A percentile compares a stretch with the other conserved stretches of the same genome.
Conservation (phyloP, 176 grass and related monocot genomes). For the Triticum timopheevii region DNA sequence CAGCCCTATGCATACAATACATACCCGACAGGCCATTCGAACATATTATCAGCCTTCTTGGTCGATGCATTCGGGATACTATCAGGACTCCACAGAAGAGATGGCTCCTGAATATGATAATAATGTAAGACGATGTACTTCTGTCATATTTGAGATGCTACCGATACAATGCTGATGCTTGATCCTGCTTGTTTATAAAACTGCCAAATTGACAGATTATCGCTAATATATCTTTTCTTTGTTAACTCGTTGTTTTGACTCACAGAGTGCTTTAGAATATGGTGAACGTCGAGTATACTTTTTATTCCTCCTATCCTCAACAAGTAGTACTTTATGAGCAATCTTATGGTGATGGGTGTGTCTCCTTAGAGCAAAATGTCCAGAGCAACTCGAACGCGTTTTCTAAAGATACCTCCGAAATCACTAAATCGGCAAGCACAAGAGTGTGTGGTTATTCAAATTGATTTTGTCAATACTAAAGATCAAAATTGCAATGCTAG, state of each 20-base stretch:
- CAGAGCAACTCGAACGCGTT: no score
- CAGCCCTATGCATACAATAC: background rate
- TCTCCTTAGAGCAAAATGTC: background rate
- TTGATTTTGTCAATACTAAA: no score
- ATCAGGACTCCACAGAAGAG: conserved; percentile 42
- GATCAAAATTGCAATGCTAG: no score
- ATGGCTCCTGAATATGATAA: conserved; percentile 26
- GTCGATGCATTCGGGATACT: conserved; percentile 48
- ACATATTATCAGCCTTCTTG: conserved; percentile 55
- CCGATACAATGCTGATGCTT: background rate
- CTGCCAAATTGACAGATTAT: background rate
- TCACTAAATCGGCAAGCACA: no score
- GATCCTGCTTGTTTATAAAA: background rate
- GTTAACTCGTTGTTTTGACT: background rate
- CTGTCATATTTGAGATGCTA: background rate
- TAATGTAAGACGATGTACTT: conserved; percentile 45
- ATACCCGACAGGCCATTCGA: conserved; percentile 35
- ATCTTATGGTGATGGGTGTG: conserved; percentile 37
- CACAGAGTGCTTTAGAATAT: conserved; percentile 46
- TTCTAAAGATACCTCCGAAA: no score
- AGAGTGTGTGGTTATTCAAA: no score
- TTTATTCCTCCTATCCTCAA: conserved; percentile 37
- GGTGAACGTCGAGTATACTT: conserved; percentile 38
- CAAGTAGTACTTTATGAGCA: conserved; percentile 27
- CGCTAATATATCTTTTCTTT: background rate